Evolutionary conservation across 495 filamentous ascomycete genomes (phyloP).

Genomic region (Neurospora sp.): DNA sequence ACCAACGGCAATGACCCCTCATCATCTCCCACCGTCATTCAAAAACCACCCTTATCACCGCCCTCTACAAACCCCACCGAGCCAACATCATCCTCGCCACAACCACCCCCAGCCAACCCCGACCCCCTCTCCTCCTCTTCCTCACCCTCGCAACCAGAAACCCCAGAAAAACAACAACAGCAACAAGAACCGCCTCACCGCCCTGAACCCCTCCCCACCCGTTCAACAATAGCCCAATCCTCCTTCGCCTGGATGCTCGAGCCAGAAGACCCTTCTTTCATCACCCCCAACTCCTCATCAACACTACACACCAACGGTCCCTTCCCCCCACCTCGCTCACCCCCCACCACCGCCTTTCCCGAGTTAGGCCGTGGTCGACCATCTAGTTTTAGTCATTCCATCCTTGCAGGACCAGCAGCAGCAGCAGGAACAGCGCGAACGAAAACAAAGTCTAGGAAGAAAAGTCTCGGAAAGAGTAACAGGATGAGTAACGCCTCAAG

Average conservation of each 20-base stretch:
- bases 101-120: background rate
- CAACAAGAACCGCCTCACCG: slow-evolving; percentile 5
- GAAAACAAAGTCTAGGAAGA: slow-evolving; percentile 6
- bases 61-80: background rate
- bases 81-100: background rate
- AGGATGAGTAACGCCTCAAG: slow-evolving; percentile 25
- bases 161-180: background rate
- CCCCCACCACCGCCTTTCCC: slow-evolving; percentile 5
- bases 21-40: background rate
- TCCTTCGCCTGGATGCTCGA: slow-evolving; percentile 94
- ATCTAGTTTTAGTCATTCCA: background rate
- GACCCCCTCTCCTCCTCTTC: background rate
- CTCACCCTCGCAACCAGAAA: background rate
- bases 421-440: slow-evolving; percentile 19
- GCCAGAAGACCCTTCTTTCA: slow-evolving; percentile 24
- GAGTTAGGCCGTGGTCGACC: background rate
- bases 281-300: background rate
- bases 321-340: slow-evolving; percentile 8
- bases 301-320: background rate
- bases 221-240: slow-evolving; percentile 68
- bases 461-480: background rate
- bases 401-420: background rate
- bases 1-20: background rate
- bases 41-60: background rate
- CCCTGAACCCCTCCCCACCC: slow-evolving; percentile 38